A percentile compares a stretch with the other conserved stretches of the same genome.
Evolutionary conservation across 2,329 filamentous ascomycete species (phyloP).

Genomic region (Kalaharituber pfeilii): DNA sequence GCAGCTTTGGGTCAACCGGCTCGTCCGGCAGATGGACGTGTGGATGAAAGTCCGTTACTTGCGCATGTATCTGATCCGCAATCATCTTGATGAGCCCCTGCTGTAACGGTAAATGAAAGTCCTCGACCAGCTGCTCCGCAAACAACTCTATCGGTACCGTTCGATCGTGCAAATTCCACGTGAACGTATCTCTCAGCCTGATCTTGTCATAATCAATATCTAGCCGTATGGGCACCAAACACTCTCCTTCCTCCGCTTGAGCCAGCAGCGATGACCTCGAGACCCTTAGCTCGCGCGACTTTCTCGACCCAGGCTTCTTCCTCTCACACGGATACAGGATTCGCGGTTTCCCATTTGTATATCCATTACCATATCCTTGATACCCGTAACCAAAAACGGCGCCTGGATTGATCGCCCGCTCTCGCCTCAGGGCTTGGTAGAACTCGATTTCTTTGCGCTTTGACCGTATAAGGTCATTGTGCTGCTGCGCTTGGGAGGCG

Average conservation of each 20-base stretch:
- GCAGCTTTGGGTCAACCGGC: conserved; percentile 70
- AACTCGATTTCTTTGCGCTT: conserved; percentile 52
- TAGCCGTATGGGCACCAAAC: conserved; percentile 74
- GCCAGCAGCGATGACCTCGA: conserved; percentile 62
- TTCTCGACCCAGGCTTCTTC: conserved; percentile 57
- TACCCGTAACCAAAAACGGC: conserved; percentile 56
- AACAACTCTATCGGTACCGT: conserved; percentile 65
- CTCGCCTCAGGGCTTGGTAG: conserved; percentile 50
- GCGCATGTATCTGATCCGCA: conserved; percentile 59
- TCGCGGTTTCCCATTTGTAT: conserved; percentile 53
- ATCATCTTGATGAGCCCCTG: conserved; percentile 44
- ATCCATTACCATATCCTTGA: conserved; percentile 71
- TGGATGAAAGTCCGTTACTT: conserved; percentile 83
- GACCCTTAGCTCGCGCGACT: conserved; percentile 54
- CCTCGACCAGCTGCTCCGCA: conserved; percentile 76
- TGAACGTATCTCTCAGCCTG: conserved; percentile 90
- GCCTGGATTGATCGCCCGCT: conserved; percentile 39
- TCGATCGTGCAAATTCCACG: conserved; percentile 92
- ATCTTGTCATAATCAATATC: conserved; percentile 94
- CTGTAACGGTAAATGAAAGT: conserved; percentile 59
- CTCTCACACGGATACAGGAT: conserved; percentile 68
- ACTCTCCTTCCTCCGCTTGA: conserved; percentile 80
- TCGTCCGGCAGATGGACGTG: conserved; percentile 82
- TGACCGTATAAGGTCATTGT: conserved; percentile 27
- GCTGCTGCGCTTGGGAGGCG: conserved; percentile 31